Base-by-base conservation (phyloP, 148 eudicot species). In the Camellia granthamiana region DNA sequence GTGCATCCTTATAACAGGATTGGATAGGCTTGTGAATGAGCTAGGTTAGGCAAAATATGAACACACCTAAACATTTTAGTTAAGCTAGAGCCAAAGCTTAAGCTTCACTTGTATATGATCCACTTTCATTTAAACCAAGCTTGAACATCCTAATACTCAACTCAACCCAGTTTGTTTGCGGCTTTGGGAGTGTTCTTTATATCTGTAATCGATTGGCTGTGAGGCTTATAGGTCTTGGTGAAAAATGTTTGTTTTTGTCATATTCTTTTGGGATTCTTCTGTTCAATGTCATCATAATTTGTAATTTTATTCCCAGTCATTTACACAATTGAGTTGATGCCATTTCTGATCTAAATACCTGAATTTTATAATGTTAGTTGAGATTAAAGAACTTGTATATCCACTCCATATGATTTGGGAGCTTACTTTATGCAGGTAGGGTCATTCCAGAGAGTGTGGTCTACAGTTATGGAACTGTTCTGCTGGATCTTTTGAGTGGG, bases 391-490 rank as follows among this genome's bases (percentile, higher is more conserved):
- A 51, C 73, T 78, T 79, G 38, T 1, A 43, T 62, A 18, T 62
- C 70, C 44, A 72, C 18, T 8, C 64, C 47, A 72, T 66, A 12
- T 59, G 49, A 72, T 55, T 77, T 64, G 21, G 81, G 69, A 83
- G 78, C 67, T 47, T 19, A 70, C 58, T 58, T 75, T 79, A 68
- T 87, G 84, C 94, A 95, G 98, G 98, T 84, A 91, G 98, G 88
- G 94, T 95, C 63, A 91, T 95, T 77, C 91, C 98, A 59, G 98
- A 93, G 88, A 95, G 98, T 85, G 98, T 95, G 77, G 82, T 88
- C 71, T 95, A 95, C 90, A 95, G 98, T 82, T 95, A 87, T n/a
- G 98, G 98, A 81, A 93, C 98, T 80, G 94, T 95, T 82, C 89
- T 95, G 81, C 86, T 93, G 85, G 98, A 95, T 84, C 97, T 95